Evolutionary conservation across 2,329 filamentous ascomycete genomes (phyloP), one percentile per base, ranked within the genome.

Genomic region (Colletotrichum graminicola): DNA sequence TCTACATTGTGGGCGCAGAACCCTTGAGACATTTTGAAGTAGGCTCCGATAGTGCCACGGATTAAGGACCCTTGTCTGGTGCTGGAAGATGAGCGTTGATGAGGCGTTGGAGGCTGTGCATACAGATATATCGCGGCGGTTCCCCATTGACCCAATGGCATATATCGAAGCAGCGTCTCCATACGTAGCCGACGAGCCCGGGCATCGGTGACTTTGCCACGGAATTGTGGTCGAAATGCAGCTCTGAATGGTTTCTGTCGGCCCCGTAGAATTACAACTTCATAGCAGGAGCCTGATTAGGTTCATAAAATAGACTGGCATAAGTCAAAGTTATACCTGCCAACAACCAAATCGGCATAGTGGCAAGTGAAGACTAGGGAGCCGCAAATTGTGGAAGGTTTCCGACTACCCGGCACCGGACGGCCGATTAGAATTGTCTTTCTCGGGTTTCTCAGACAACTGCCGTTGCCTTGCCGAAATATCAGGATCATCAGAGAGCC

Each of bases 321-420:
- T 2, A 32, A 54, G 7, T 49, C 34, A 39, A 12, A 51, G 39
- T 43, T 49, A 56, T 70, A 63, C 34, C 14, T 32, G 29, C 12
- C 26, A 26, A 43, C 49, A 43, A 36, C 32, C n/a, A 11, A 11
- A 26, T 34, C 34, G 41, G 63, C 55, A 56, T 59, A 67, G 32
- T 49, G 34, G 34, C 34, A 39, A 3, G 43, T 36, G 43, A 32
- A 66, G 32, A 49, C 49, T 16, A 34, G 29, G 56, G 63, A n/a
- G 56, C 63, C 43, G 43, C 56, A 29, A 41, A 14, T n/a, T 26
- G 41, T 59, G 41, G 41, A 57, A 34, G 63, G 57, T 29, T 62
- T 54, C 63, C 67, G 36, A 59, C 32, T 57, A 57, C 57, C 34
- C 64, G 63, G 67, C 67, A 62, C 56, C 36, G 54, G 67, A 21